Evolutionary conservation across 495 filamentous ascomycete species (phyloP).

Genomic region (Neurospora intermedia): DNA sequence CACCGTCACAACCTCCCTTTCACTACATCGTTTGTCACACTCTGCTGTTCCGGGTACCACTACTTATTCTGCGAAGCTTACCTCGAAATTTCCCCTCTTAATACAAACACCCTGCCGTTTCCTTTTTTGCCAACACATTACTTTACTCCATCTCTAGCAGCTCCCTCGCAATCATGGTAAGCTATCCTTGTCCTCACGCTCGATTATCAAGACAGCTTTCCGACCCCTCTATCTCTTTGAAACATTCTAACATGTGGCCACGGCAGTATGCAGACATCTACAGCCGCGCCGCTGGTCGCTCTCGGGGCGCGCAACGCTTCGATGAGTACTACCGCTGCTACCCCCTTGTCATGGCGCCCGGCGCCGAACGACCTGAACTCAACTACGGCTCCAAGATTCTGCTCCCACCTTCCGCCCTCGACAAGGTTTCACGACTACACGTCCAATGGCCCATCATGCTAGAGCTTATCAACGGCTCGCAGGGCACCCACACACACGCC

Average conservation of each 20-base stretch:
- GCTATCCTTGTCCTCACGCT: background rate
- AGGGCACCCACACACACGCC: conserved; percentile 70
- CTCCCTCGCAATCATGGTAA: background rate
- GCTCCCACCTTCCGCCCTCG: conserved; percentile 85
- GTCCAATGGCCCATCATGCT: conserved; percentile 97
- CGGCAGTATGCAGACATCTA: background rate
- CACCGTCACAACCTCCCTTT: background rate
- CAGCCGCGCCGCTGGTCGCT: conserved; percentile 14
- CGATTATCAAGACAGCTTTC: background rate
- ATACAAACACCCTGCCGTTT: background rate
- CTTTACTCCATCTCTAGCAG: background rate
- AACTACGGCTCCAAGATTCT: conserved; percentile 98
- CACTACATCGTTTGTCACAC: background rate
- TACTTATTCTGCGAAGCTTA: background rate
- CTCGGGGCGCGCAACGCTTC: conserved; percentile 50
- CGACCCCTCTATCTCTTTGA: background rate
- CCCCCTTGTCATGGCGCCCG: conserved; percentile 87
- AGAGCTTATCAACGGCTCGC: conserved; percentile 80
- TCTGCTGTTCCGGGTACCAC: background rate
- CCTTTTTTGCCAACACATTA: background rate
- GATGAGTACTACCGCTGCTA: conserved; percentile 98
- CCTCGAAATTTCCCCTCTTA: background rate
- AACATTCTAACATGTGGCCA: background rate
- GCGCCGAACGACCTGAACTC: conserved; percentile 75
- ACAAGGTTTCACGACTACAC: conserved; percentile 91